A percentile compares a stretch with the other conserved stretches of the same genome.
These are phyloP conservation scores for Clathrospora elynae DNA, from an alignment of 2,329 filamentous ascomycete genomes.

Conservation along the genomic window DNA sequence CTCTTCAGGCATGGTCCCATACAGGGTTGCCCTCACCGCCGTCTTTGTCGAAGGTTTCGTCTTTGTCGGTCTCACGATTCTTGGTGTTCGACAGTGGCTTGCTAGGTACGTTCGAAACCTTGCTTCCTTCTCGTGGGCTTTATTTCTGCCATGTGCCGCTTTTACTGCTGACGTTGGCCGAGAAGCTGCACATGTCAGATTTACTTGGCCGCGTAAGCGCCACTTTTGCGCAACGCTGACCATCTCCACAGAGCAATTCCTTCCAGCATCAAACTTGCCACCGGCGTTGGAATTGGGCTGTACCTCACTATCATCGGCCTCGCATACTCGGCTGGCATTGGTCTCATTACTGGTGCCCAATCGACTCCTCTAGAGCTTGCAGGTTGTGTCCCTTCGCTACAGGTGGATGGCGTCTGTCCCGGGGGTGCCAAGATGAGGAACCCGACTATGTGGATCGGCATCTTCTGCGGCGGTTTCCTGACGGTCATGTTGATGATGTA, in stretches of 20 bases:
- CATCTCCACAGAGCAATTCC: constrained; percentile 68
- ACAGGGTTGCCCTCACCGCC: constrained; percentile 76
- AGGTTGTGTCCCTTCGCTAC: constrained; percentile 66
- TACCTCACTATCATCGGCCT: constrained; percentile 78
- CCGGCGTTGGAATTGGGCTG: constrained; percentile 82
- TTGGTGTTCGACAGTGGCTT: constrained; percentile 75
- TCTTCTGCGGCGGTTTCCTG: constrained; percentile 82
- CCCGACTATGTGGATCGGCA: constrained; percentile 84
- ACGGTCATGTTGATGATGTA: constrained; percentile 84
- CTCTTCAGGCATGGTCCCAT: constrained; percentile 63
- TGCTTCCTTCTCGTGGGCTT: not conserved
- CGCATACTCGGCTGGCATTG: constrained; percentile 82
- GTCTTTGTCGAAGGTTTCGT: constrained; percentile 89
- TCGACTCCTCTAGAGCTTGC: constrained; percentile 75
- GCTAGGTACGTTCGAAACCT: constrained; percentile 26
- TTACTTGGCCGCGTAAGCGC: no score
- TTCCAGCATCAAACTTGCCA: constrained; percentile 82
- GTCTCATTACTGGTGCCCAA: constrained; percentile 71
- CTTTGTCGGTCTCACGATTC: constrained; percentile 77
- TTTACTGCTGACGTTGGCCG: no score
- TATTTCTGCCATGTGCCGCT: not conserved
- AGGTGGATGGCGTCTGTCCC: constrained; percentile 61
- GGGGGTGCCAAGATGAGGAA: constrained; percentile 75
- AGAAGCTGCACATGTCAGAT: no score
- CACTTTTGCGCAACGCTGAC: no score